Percentiles rank a stretch among this genome's conserved stretches.
These are phyloP conservation scores for Lathyrus aphaca DNA, from an alignment of 306 rosid genomes.

Conservation along the genomic window DNA sequence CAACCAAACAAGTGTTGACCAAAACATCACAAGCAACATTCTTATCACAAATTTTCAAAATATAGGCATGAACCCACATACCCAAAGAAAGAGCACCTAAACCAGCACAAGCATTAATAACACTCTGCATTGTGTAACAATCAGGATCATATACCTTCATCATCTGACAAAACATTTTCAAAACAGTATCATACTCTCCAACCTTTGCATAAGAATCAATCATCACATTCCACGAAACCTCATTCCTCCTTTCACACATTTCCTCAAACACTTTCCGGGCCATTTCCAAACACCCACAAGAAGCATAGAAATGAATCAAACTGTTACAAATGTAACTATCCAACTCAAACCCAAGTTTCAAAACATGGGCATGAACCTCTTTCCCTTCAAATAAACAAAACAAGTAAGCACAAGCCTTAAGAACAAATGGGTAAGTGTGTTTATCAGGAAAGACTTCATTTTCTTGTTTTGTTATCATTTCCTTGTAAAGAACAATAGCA, in stretches of 20 bases:
- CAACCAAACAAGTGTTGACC: conserved; percentile 65
- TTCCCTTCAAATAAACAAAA: conserved; percentile 67
- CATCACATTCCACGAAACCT: conserved; percentile 80
- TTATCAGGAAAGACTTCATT: conserved; percentile 50
- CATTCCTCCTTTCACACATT: conserved; percentile 56
- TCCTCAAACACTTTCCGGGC: conserved; percentile 60
- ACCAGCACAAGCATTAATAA: conserved; percentile 75
- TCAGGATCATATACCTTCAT: conserved; percentile 64
- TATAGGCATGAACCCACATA: conserved; percentile 81
- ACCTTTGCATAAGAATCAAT: conserved; percentile 61
- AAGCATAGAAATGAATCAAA: conserved; percentile 73
- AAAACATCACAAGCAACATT: conserved; percentile 48
- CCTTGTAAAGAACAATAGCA: conserved; percentile 53
- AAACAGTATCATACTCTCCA: conserved; percentile 57
- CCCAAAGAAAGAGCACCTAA: conserved; percentile 70
- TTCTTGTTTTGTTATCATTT: conserved; percentile 54
- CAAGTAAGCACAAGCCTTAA: conserved; percentile 66
- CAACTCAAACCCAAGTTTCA: conserved; percentile 65
- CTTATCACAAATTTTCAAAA: conserved; percentile 48
- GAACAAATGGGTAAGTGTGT: conserved; percentile 74
- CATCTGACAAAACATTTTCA: conserved; percentile 67
- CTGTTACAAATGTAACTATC: conserved; percentile 68
- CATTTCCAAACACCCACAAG: conserved; percentile 62
- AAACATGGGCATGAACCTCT: conserved; percentile 64
- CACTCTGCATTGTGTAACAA: conserved; percentile 78